Evolutionary conservation across 78 protist species (phyloP), one percentile per base, ranked within the genome.

Genomic region (Thecamonas trahens): DNA sequence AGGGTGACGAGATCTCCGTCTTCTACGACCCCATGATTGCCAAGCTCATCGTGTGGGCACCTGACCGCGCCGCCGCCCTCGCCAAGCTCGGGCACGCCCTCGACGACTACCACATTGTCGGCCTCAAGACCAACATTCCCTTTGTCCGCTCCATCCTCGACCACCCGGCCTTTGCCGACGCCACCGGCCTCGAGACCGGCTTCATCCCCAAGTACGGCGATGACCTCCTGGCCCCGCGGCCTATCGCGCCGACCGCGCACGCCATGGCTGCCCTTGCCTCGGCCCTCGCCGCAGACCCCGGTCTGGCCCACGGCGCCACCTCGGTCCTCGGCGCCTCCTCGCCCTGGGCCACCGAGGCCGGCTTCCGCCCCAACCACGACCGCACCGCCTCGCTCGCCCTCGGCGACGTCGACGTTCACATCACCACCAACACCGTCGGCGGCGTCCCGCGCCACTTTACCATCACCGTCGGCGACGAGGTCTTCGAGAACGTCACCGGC

Each of bases 21-120:
- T 85, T 81, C 75, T 92, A 92, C 67, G 96, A 92, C 63, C 90
- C 94, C 49, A 85, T 92, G 90, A 81, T 92, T 69, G 96, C 94
- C 32, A 92, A 92, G 61, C 71, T 89, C n/a, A 84, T 86, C 29
- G 92, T 82, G 11, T 76, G 86, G 77, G 92, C 72, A 17, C 7
- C 31, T 34, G 34, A 34, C 39, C 57, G 82, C 26, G 60, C 61
- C 31, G 31, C 28, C 8, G 83, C 86, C 17, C 22, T 69, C 26
- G 47, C 32, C n/a, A 49, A 35, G 28, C 54, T 82, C 32, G 24
- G 0, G n/a, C 42, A 58, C 17, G 77, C 84, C 1, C 44, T 88
- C 39, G 29, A 0, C 40, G 61, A 67, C 47, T 80, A 28, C 67
- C 80, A 71, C 40, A 50, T 84, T 17, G 84, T 67, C 18, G 93